Conservation (phyloP, 495 filamentous ascomycete species). For the Hypomontagnella monticulosa region DNA sequence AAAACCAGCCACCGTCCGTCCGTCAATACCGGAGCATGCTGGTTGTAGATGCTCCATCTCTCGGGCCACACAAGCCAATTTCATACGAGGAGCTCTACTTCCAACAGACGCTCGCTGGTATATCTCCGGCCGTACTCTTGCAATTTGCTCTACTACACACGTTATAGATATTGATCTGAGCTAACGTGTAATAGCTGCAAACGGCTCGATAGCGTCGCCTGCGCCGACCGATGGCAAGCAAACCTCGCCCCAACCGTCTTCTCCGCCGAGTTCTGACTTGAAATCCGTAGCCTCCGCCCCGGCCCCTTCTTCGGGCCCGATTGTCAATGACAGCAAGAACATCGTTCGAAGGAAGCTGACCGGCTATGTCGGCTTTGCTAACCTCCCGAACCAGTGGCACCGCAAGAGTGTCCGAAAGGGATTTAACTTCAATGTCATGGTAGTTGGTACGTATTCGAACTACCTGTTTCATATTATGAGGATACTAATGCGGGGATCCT, state of each 20-base stretch:
- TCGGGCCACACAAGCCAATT: conserved; percentile 55
- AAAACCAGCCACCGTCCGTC: conserved; percentile 46
- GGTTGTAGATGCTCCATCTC: conserved; percentile 57
- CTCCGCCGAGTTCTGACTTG: conserved; percentile 74
- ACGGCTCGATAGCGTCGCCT: conserved; percentile 70
- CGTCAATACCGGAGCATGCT: conserved; percentile 61
- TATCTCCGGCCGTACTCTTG: conserved; percentile 45
- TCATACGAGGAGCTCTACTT: conserved; percentile 59
- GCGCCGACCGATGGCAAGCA: conserved; percentile 60
- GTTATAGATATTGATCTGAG: conserved; percentile 2
- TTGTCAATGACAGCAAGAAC: conserved; percentile 87
- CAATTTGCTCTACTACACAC: conserved; percentile 30
- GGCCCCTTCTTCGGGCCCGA: conserved; percentile 35
- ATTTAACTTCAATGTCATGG: conserved; percentile 99
- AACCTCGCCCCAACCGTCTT: conserved; percentile 54
- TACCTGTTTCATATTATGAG: not conserved
- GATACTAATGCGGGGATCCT: conserved; percentile 25
- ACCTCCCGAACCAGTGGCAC: conserved; percentile 99
- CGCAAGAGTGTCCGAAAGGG: conserved; percentile 99
- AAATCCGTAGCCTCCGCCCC: conserved; percentile 73
- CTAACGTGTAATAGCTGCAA: conserved; percentile 59
- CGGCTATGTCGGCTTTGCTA: conserved; percentile 98
- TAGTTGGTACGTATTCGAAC: conserved; percentile 78
- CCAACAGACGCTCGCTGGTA: conserved; percentile 48
- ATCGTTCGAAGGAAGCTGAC: conserved; percentile 98